Conservation (phyloP, 2,329 filamentous ascomycete genomes). For the Ophiostoma sp. region DNA sequence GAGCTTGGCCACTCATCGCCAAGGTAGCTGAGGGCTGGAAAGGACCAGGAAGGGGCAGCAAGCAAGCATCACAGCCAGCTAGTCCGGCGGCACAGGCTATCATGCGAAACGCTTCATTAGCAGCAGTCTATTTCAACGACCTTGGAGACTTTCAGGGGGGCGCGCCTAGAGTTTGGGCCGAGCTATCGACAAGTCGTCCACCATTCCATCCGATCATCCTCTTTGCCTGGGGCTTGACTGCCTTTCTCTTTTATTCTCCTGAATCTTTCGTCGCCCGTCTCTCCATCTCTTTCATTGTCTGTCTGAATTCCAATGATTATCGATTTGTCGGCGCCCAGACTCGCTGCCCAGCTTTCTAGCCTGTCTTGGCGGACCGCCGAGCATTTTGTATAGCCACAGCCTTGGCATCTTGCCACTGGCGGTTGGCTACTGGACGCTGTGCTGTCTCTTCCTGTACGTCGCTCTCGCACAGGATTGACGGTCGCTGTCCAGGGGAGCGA, state of each 20-base stretch:
- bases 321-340: slow-evolving; percentile 9
- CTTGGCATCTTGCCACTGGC: slow-evolving; percentile 11
- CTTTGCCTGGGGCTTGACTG: not conserved
- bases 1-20: slow-evolving; percentile 8
- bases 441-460: not conserved
- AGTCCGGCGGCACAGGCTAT: too few relatives aligned
- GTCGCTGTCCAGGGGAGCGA: slow-evolving; percentile 3
- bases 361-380: slow-evolving; percentile 14
- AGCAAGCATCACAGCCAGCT: too few relatives aligned
- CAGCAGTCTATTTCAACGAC: too few relatives aligned
- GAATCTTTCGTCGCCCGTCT: not conserved
- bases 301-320: not conserved
- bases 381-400: slow-evolving; percentile 13
- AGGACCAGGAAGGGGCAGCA: not conserved
- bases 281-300: not conserved
- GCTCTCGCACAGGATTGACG: not conserved
- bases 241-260: not conserved
- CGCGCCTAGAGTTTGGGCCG: too few relatives aligned
- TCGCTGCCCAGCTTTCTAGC: slow-evolving; percentile 9
- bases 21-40: not conserved
- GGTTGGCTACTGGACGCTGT: not conserved
- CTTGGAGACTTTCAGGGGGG: too few relatives aligned
- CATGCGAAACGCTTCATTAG: too few relatives aligned
- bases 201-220: not conserved
- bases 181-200: not conserved